These are phyloP conservation scores for Flaveria bidentis DNA, from an alignment of 129 eudicot species.

Conservation along the genomic window DNA sequence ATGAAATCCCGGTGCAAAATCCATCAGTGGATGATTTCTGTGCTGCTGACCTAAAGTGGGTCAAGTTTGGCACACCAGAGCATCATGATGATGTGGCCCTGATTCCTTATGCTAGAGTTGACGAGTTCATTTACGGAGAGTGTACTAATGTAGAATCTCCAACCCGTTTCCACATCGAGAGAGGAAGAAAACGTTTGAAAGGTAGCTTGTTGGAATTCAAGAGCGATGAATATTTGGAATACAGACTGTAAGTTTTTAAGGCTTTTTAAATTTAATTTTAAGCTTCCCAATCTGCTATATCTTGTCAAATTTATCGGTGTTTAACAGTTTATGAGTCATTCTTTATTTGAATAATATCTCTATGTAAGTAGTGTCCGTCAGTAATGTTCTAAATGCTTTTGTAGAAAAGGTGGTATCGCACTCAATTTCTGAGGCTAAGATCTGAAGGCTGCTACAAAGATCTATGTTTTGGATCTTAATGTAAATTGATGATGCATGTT, in stretches of 20 bases:
- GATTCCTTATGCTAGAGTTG: conserved; percentile 83
- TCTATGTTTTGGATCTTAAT: conserved; percentile 23
- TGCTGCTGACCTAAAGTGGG: conserved; percentile 75
- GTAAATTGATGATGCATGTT: conserved; percentile 10
- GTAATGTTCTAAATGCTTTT: neutral
- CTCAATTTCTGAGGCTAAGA: too few relatives aligned
- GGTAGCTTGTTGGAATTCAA: conserved; percentile 78
- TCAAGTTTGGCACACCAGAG: conserved; percentile 70
- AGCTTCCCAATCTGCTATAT: neutral
- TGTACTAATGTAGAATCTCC: conserved; percentile 80
- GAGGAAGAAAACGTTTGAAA: conserved; percentile 71
- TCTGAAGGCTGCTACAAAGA: conserved; percentile 16
- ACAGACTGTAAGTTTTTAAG: conserved; percentile 63
- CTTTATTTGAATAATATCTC: too few relatives aligned
- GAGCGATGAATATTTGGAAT: conserved; percentile 79
- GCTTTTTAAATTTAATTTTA: neutral
- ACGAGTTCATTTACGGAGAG: conserved; percentile 87
- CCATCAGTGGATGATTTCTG: conserved; percentile 76
- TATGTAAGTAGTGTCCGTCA: too few relatives aligned
- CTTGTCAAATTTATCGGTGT: too few relatives aligned
- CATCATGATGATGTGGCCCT: conserved; percentile 86
- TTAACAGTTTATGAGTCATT: too few relatives aligned
- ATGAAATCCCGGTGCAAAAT: conserved; percentile 69
- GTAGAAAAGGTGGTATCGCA: neutral
- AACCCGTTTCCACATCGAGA: conserved; percentile 89